A percentile compares a stretch with the other conserved stretches of the same genome.
Conservation (phyloP, 257 asterid genomes). For the Jasminum sambac region DNA sequence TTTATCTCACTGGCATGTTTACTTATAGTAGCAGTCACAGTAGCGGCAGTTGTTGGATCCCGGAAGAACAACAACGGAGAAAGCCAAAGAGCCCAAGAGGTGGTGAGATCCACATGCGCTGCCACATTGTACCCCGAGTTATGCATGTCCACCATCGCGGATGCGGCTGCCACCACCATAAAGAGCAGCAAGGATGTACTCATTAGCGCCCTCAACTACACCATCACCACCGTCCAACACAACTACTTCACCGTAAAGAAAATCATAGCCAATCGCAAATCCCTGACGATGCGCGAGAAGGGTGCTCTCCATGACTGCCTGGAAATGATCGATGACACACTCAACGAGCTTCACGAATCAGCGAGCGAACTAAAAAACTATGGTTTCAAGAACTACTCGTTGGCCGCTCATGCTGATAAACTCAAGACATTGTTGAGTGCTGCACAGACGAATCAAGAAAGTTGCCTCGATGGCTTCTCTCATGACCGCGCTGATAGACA, state of each 20-base stretch:
- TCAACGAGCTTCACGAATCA: conserved; percentile 49
- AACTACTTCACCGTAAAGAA: conserved; percentile 56
- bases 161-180: conserved; percentile 23
- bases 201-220: conserved; percentile 50
- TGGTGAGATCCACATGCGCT: conserved; percentile 63
- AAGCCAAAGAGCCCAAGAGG: conserved; percentile 27
- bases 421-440: conserved; percentile 50
- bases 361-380: conserved; percentile 31
- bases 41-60: conserved; percentile 3
- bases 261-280: conserved; percentile 19
- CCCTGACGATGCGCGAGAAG: conserved; percentile 49
- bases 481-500: conserved; percentile 52
- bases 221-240: conserved; percentile 47
- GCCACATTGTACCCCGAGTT: conserved; percentile 61
- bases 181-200: conserved; percentile 53
- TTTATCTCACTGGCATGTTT: background rate
- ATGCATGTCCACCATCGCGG: conserved; percentile 53
- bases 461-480: conserved; percentile 71
- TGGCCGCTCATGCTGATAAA: conserved; percentile 38
- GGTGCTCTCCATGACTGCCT: conserved; percentile 64
- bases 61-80: background rate
- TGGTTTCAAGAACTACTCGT: conserved; percentile 37
- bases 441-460: conserved; percentile 64
- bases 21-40: background rate
- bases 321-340: conserved; percentile 52